Evolutionary conservation across 192 early-diverging fungal genomes (phyloP), one percentile per base, ranked within the genome.

Genomic region (Linnemannia schmuckeri): DNA sequence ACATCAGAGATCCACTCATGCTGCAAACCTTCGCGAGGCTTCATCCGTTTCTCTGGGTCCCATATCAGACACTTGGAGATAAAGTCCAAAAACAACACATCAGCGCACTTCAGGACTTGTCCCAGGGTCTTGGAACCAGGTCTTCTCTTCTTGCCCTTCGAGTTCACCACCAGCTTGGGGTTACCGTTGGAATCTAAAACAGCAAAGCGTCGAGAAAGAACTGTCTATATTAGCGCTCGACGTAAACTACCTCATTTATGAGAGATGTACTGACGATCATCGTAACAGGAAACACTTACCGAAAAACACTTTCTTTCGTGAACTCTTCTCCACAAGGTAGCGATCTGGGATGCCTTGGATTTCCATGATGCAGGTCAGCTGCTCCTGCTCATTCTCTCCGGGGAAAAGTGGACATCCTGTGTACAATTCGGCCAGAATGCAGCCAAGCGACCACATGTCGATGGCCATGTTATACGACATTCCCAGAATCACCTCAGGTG

Each of bases 391-490:
- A 83, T 98, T 98, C 84, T 99, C 98, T 38, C 98, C 98, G 18
- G 98, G 97, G 78, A 99, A 99, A 54, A 99, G 84, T 54, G 98
- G 98, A 75, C 97, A 97, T 24, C 95, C 77, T 4, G 94, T 95
- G 78, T 92, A 92, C 17, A 99, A 89, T 81, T 99, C 98, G 24
- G 94, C 97, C 1, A 97, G 91, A 66, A 99, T 98, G 86, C 97
- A 98, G 7, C 98, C 98, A 68, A 99, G 90, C 74, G 94, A 95
- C 98, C 98, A 99, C 93, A 99, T 95, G 87, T 99, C 98, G 77
- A 99, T 99, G 1, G 96, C 93, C 72, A 93, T 96, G 70, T 91
- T 95, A 82, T 99, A 99, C n/a, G 91, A 91, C 79, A 92, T 90
- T 20, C 97, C 96, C 49, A 99, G 86, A 72, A 99, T 99, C 13